phyloP scores from a whole-genome alignment of 139 green algal species.

The Closterium sp. region DNA sequence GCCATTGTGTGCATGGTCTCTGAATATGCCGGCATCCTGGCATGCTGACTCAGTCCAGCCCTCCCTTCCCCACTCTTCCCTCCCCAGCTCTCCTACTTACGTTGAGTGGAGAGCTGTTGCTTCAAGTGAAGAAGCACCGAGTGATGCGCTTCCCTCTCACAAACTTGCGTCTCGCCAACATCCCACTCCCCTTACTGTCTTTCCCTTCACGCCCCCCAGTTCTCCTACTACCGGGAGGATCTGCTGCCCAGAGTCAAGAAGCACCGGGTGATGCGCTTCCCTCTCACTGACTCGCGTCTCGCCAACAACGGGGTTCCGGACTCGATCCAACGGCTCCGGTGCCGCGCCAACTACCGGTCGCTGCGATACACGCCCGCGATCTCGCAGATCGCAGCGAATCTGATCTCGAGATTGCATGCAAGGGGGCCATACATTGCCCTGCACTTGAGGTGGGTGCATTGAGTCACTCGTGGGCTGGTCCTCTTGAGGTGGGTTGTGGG shows the following conservation, averaged over 20 bases:
- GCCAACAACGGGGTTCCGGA: conserved; percentile 40
- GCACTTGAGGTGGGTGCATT: conserved; percentile 16
- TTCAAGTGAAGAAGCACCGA: background rate
- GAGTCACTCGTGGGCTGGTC: no score
- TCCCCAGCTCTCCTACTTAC: conserved; percentile 4
- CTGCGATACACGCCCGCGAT: conserved; percentile 21
- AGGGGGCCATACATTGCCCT: conserved; percentile 41
- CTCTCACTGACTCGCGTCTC: conserved; percentile 24
- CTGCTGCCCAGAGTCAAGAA: background rate
- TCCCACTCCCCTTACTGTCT: conserved; percentile 10
- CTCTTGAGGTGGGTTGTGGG: conserved; percentile 21
- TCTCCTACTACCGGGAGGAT: conserved; percentile 15
- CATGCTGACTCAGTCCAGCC: no score
- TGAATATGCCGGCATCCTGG: no score
- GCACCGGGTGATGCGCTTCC: conserved; percentile 10
- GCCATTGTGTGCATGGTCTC: no score
- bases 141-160: conserved; percentile 24
- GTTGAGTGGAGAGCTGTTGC: background rate
- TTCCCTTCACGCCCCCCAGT: background rate
- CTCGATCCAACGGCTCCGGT: conserved; percentile 32
- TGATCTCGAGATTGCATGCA: conserved; percentile 12
- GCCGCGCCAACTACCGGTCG: conserved; percentile 33
- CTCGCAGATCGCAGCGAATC: background rate
- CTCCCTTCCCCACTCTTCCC: background rate
- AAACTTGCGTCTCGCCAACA: conserved; percentile 31